These are phyloP conservation scores for Ceriops decandra DNA, from an alignment of 345 rosid genomes.

Conservation along the genomic window DNA sequence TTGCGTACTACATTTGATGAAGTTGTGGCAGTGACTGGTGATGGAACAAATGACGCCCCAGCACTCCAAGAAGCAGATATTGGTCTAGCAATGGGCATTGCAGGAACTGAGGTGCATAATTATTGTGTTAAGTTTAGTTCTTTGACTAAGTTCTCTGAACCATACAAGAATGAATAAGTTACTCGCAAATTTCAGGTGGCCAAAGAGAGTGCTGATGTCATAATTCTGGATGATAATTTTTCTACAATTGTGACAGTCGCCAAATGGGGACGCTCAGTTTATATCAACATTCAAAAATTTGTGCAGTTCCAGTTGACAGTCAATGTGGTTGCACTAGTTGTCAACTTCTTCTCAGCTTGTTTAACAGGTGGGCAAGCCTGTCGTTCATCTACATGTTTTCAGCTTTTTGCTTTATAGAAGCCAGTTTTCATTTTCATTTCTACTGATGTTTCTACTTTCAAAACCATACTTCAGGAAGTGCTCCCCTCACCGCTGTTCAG, in stretches of 20 bases:
- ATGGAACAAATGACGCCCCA: constrained; percentile 97
- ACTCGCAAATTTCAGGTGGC: constrained; percentile 66
- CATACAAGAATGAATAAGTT: constrained; percentile 3
- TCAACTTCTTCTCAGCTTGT: constrained; percentile 93
- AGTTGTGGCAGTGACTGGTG: constrained; percentile 88
- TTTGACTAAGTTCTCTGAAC: not conserved
- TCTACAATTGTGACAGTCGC: constrained; percentile 93
- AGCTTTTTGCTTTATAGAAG: constrained; percentile 3
- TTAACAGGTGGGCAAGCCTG: constrained; percentile 55
- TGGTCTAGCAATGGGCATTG: constrained; percentile 97
- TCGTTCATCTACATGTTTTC: not conserved
- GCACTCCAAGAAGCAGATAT: constrained; percentile 97
- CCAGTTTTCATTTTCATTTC: constrained; percentile 1
- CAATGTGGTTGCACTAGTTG: constrained; percentile 74
- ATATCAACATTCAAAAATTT: constrained; percentile 86
- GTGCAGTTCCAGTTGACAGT: constrained; percentile 97
- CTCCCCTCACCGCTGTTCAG: constrained; percentile 37
- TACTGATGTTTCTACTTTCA: constrained; percentile 1
- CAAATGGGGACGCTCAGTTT: constrained; percentile 94
- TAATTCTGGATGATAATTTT: constrained; percentile 90
- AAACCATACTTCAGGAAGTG: constrained; percentile 20
- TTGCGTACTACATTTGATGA: constrained; percentile 75
- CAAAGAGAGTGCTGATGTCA: constrained; percentile 95
- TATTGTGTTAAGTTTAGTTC: not conserved
- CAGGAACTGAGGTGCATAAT: constrained; percentile 82